Evolutionary conservation across 2,329 filamentous ascomycete genomes (phyloP), one percentile per base, ranked within the genome.

Genomic region (Pseudogymnoascus sp.): DNA sequence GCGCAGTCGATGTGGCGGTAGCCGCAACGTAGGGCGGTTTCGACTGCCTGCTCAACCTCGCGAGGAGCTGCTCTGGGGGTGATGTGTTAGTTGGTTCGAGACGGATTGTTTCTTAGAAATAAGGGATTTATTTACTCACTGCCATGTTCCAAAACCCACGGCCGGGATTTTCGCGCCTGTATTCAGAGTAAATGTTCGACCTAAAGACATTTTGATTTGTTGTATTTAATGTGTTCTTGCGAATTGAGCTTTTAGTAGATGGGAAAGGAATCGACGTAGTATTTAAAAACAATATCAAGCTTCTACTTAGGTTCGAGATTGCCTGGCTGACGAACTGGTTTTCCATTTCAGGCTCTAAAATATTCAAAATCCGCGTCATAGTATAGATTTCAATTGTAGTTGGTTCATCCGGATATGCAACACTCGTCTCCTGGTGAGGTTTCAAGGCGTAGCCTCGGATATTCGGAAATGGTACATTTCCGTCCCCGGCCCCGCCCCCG

Each of bases 1-100:
- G 81, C 80, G 35, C 75, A 76, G 71, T 83, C 81, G 63, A 80
- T 76, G 63, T 79, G 77, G 49, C 75, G 70, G 66, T 77, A 79
- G 69, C 79, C 80, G 71, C 78, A 79, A 49, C 76, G 82, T 49
- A 71, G 87, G 72, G 76, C 77, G 21, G 67, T 63, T 31, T 74
- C 72, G 4, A 79, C 77, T 16, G 76, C 76, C 23, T 74, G 68
- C 62, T 78, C 75, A 37, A 76, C 75, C 45, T 76, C 74, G 61
- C 71, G 21, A n/a, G 41, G 41, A 66, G 69, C 43, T 72, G 69
- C 31, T 58, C 60, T 61, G 26, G 43, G 45, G 12, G 6, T 45
- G 65, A 62, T 26, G 64, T 65, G 55, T 59, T 59, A 72, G 68
- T 45, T 45, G 21, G 41, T 26, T 26, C 21, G 21, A n/a, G 21